phyloP scores from a whole-genome alignment of 2,329 filamentous ascomycete species.

The Aspergillus fructus region DNA sequence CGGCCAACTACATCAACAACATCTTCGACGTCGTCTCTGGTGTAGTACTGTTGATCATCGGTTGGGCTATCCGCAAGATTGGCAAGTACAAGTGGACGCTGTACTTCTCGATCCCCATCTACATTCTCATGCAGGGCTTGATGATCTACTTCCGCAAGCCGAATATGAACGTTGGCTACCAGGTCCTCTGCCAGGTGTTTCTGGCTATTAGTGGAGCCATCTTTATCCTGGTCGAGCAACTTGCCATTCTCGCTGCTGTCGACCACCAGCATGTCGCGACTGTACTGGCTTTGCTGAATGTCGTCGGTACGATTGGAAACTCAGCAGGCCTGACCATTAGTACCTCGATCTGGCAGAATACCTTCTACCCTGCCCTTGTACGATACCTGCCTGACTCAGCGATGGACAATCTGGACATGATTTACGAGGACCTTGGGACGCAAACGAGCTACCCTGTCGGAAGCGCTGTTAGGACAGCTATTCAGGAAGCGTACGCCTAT shows the following conservation, averaged over 20 bases:
- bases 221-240: constrained; percentile 55
- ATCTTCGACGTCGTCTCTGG: constrained; percentile 56
- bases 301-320: constrained; percentile 57
- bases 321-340: constrained; percentile 57
- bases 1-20: constrained; percentile 46
- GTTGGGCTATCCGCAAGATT: constrained; percentile 50
- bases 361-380: constrained; percentile 50
- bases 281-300: constrained; percentile 55
- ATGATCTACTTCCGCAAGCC: constrained; percentile 57
- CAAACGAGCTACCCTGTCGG: constrained; percentile 36
- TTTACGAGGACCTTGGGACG: constrained; percentile 13
- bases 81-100: constrained; percentile 56
- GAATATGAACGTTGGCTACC: constrained; percentile 51
- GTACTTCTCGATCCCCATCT: constrained; percentile 54
- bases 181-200: constrained; percentile 61
- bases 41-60: constrained; percentile 55
- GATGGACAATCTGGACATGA: constrained; percentile 4
- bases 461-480: constrained; percentile 52
- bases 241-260: constrained; percentile 55
- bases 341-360: constrained; percentile 61
- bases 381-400: constrained; percentile 9
- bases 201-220: constrained; percentile 56
- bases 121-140: constrained; percentile 53
- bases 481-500: constrained; percentile 60
- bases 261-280: constrained; percentile 58